These are phyloP conservation scores for Forsythia suspensa DNA, from an alignment of 257 asterid species.

Conservation along the genomic window DNA sequence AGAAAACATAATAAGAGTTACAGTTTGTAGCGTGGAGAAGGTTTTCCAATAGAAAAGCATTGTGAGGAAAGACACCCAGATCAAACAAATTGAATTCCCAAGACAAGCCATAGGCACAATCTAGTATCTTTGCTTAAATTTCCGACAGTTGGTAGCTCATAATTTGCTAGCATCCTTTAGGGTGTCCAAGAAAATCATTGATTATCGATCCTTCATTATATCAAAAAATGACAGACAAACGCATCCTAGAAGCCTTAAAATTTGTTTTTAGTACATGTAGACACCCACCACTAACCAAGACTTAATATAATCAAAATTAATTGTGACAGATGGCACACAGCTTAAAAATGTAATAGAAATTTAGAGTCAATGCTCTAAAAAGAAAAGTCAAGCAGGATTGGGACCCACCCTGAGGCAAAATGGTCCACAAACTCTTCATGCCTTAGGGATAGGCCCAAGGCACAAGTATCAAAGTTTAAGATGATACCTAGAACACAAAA, in stretches of 20 bases:
- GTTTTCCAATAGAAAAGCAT: neutral
- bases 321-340: neutral
- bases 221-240: slow-evolving; percentile 2
- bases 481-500: slow-evolving; percentile 14
- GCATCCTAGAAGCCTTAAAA: slow-evolving; percentile 10
- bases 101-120: neutral
- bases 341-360: neutral
- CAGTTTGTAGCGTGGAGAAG: neutral
- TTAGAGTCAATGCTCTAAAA: slow-evolving; percentile 9
- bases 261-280: neutral
- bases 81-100: neutral
- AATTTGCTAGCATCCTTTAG: neutral
- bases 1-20: neutral
- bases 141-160: neutral
- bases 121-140: neutral
- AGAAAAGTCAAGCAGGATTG: slow-evolving; percentile 5
- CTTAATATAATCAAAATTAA: slow-evolving; percentile 10
- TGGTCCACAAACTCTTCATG: neutral
- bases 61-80: neutral
- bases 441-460: slow-evolving; percentile 8
- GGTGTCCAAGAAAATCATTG: neutral
- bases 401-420: slow-evolving; percentile 7
- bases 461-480: slow-evolving; percentile 8
- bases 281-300: neutral
- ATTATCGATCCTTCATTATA: neutral